phyloP scores from a whole-genome alignment of 345 rosid species.

The Eucalyptus cladocalyx region DNA sequence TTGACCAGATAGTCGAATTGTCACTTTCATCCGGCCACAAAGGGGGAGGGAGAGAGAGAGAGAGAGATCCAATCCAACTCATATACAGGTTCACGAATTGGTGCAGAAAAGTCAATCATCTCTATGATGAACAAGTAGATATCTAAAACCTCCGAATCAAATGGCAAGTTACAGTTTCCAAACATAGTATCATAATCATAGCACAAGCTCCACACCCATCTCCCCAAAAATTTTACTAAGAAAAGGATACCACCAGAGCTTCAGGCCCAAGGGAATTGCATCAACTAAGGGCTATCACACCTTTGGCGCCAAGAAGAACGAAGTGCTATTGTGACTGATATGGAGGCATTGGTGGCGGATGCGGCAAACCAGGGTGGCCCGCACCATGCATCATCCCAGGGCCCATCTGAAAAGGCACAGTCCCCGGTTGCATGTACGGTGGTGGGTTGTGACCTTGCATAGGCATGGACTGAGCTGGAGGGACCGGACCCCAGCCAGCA shows the following conservation, averaged over 20 bases:
- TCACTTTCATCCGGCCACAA: not conserved
- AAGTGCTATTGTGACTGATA: not conserved
- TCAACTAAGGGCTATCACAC: not conserved
- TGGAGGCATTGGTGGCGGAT: constrained; percentile 18
- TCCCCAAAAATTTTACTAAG: not conserved
- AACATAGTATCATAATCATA: not conserved
- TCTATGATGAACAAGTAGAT: not conserved
- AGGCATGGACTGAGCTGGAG: constrained; percentile 39
- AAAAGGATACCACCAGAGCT: not conserved
- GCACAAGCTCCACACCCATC: not conserved
- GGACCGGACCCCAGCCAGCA: constrained; percentile 58
- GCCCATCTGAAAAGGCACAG: constrained; percentile 36
- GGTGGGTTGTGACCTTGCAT: constrained; percentile 37
- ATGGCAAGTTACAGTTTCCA: not conserved
- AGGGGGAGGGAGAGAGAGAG: not conserved
- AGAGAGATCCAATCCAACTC: not conserved
- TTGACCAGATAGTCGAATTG: not conserved
- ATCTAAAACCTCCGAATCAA: not conserved
- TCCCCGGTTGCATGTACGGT: constrained; percentile 47
- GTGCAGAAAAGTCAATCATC: not conserved
- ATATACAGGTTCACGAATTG: not conserved
- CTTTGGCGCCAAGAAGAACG: not conserved
- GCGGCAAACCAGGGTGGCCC: constrained; percentile 17
- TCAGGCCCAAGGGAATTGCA: not conserved
- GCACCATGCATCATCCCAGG: constrained; percentile 58